Evolutionary conservation across 805 yeast species (phyloP).

Genomic region (Maudiozyma turicensis): DNA sequence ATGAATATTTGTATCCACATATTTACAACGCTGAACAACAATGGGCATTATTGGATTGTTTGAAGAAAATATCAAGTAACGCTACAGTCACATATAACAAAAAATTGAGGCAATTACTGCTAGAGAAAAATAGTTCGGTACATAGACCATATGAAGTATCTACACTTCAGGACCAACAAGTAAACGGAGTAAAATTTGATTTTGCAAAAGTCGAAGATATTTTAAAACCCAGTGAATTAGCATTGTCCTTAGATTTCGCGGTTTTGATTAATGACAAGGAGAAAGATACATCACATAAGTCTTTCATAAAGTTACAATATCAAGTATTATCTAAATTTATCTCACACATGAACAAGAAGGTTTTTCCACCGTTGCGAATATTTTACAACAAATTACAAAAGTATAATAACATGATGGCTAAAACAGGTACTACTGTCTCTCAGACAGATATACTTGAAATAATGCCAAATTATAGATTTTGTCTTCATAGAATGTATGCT

Average conservation of each 20-base stretch:
- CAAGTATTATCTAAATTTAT: slow-evolving; percentile 23
- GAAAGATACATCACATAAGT: slow-evolving; percentile 16
- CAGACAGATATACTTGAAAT: neutral
- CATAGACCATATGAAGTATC: slow-evolving; percentile 25
- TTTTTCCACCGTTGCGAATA: slow-evolving; percentile 15
- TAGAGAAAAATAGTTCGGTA: slow-evolving; percentile 23
- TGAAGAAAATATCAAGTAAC: slow-evolving; percentile 21
- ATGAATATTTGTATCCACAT: slow-evolving; percentile 6
- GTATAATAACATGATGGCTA: slow-evolving; percentile 12
- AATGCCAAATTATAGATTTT: slow-evolving; percentile 2
- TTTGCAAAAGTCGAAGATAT: slow-evolving; percentile 26
- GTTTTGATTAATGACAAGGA: slow-evolving; percentile 26
- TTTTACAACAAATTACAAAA: slow-evolving; percentile 22
- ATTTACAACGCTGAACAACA: slow-evolving; percentile 22
- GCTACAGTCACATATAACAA: slow-evolving; percentile 23
- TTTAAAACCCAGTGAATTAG: slow-evolving; percentile 25
- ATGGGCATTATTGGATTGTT: slow-evolving; percentile 17
- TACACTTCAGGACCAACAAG: slow-evolving; percentile 11
- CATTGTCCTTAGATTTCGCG: slow-evolving; percentile 22
- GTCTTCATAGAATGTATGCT: slow-evolving; percentile 40
- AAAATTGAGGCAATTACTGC: slow-evolving; percentile 21
- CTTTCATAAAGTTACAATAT: slow-evolving; percentile 22
- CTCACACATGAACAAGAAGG: slow-evolving; percentile 17
- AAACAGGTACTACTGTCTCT: slow-evolving; percentile 4
- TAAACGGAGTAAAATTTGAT: slow-evolving; percentile 19